A percentile compares a stretch with the other conserved stretches of the same genome.
Evolutionary conservation across 768 basidiomycete species (phyloP).

Genomic region (Boletus sensibilis): DNA sequence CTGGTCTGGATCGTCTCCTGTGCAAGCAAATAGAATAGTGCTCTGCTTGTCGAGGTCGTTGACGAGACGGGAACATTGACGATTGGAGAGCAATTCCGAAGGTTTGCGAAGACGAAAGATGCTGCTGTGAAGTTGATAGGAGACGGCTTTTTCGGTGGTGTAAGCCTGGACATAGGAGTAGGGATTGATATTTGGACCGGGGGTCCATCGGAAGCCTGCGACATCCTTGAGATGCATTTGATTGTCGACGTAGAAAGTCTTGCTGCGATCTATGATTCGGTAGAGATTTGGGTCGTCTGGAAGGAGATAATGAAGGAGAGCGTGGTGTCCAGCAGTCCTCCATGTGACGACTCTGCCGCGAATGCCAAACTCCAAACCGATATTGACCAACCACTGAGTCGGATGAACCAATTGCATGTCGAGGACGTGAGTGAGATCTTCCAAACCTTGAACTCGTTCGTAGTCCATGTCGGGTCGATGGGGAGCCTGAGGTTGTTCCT

Average conservation of each 20-base stretch:
- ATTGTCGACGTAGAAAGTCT: neutral
- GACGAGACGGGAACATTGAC: too few species aligned
- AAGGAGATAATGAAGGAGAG: neutral
- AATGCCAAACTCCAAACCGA: neutral
- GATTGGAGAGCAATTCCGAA: too few species aligned
- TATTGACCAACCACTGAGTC: neutral
- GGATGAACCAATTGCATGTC: neutral
- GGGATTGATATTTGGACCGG: neutral
- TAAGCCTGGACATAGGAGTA: conserved; percentile 15
- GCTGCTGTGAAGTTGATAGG: conserved; percentile 12
- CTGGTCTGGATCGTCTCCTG: neutral
- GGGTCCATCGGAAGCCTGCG: neutral
- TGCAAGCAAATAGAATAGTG: neutral
- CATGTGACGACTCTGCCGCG: neutral
- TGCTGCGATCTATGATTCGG: neutral
- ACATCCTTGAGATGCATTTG: conserved; percentile 10
- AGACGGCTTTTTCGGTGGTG: conserved; percentile 6
- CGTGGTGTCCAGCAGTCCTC: neutral
- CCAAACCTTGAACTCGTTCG: too few species aligned
- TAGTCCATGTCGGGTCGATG: too few species aligned
- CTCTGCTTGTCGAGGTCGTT: neutral
- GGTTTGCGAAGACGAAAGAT: neutral
- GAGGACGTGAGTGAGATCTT: neutral
- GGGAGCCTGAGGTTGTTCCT: too few species aligned
- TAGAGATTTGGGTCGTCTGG: neutral